Evolutionary conservation across 2,329 filamentous ascomycete genomes (phyloP).

Genomic region (Fusarium sp.): DNA sequence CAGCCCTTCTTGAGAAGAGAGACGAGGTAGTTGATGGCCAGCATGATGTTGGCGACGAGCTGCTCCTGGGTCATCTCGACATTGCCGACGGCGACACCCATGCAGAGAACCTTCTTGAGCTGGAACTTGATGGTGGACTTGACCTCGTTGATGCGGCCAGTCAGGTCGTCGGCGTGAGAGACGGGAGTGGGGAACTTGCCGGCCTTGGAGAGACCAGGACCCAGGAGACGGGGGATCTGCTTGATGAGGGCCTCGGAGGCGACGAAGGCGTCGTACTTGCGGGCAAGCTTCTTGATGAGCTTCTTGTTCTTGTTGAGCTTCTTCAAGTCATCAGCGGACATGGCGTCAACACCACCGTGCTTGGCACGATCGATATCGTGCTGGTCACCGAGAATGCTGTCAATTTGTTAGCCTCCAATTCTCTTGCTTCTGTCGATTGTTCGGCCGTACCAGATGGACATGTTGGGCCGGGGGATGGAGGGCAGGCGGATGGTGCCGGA

Average conservation of each 20-base stretch:
- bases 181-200: conserved; percentile 99
- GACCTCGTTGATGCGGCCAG: conserved; percentile 97
- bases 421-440: background rate
- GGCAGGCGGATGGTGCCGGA: conserved; percentile 98
- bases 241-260: conserved; percentile 98
- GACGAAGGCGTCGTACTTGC: conserved; percentile 99
- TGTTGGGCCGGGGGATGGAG: conserved; percentile 87
- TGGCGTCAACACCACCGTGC: conserved; percentile 98
- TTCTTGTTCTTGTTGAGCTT: conserved; percentile 99
- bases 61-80: conserved; percentile 97
- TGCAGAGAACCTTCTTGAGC: conserved; percentile 99
- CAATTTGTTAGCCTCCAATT: conserved; percentile 17
- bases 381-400: conserved; percentile 72
- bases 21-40: conserved; percentile 99
- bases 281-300: conserved; percentile 99
- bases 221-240: conserved; percentile 99
- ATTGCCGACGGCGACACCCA: conserved; percentile 99
- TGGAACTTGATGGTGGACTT: conserved; percentile 99
- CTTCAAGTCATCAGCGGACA: conserved; percentile 99
- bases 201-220: conserved; percentile 97
- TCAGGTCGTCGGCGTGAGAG: conserved; percentile 94
- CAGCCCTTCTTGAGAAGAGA: conserved; percentile 99
- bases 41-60: conserved; percentile 98
- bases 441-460: conserved; percentile 73
- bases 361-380: conserved; percentile 99